Evolutionary conservation across 371 early-diverging fungal genomes (phyloP).

Genomic region (Syncephalis plumigaleata): DNA sequence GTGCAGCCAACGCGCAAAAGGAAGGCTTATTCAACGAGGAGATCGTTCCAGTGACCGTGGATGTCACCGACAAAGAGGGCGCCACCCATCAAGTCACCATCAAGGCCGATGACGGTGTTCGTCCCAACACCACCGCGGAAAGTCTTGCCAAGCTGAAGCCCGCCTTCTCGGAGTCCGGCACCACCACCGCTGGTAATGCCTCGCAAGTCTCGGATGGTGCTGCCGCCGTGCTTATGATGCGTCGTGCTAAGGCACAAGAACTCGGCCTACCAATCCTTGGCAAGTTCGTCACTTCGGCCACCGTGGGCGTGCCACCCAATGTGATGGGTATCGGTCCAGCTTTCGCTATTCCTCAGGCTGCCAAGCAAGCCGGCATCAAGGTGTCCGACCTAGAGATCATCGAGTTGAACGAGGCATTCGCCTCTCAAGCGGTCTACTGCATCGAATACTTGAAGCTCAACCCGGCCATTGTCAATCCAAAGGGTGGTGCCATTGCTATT

Average conservation of each 20-base stretch:
- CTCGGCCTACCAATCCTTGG: conserved; percentile 74
- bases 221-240: conserved; percentile 91
- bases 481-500: conserved; percentile 96
- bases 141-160: conserved; percentile 75
- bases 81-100: conserved; percentile 43
- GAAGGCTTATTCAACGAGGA: conserved; percentile 83
- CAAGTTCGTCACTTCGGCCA: conserved; percentile 76
- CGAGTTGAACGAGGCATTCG: conserved; percentile 97
- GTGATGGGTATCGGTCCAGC: conserved; percentile 97
- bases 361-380: conserved; percentile 63
- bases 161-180: conserved; percentile 73
- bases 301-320: conserved; percentile 84
- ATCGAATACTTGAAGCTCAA: conserved; percentile 74
- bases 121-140: conserved; percentile 62
- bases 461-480: conserved; percentile 86
- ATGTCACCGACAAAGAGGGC: conserved; percentile 41
- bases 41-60: conserved; percentile 77
- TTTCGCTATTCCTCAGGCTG: conserved; percentile 80
- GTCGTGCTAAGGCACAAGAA: conserved; percentile 80
- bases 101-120: conserved; percentile 86
- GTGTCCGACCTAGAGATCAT: conserved; percentile 64
- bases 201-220: conserved; percentile 98
- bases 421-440: conserved; percentile 90
- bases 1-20: conserved; percentile 77
- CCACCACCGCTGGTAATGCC: conserved; percentile 94